Evolutionary conservation across 1,284 basidiomycete genomes (phyloP).

Genomic region (Cystobasidium slooffiae): DNA sequence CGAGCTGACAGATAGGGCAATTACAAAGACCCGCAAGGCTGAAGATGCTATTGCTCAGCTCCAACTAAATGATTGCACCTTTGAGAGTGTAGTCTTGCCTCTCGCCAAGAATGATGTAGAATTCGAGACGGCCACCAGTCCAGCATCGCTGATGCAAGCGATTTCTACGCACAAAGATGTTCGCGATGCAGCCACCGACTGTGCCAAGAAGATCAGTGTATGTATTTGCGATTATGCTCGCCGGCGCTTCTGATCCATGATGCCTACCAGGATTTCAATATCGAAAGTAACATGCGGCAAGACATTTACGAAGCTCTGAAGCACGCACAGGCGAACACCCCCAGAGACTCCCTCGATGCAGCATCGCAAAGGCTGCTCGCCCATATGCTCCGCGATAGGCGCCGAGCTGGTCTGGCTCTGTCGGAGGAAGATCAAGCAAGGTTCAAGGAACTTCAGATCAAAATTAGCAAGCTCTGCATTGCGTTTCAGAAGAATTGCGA

Average conservation of each 20-base stretch:
- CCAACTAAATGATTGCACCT: slow-evolving; percentile 63
- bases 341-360: slow-evolving; percentile 62
- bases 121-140: slow-evolving; percentile 64
- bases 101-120: slow-evolving; percentile 67
- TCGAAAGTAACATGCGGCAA: slow-evolving; percentile 73
- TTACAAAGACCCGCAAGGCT: slow-evolving; percentile 64
- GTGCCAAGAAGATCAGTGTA: slow-evolving; percentile 67
- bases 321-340: slow-evolving; percentile 70
- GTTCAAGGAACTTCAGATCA: slow-evolving; percentile 62
- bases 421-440: slow-evolving; percentile 66
- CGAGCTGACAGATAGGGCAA: slow-evolving; percentile 65
- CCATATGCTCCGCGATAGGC: slow-evolving; percentile 75
- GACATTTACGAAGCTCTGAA: slow-evolving; percentile 75
- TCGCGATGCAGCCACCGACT: slow-evolving; percentile 72
- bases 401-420: slow-evolving; percentile 72
- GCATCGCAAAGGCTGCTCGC: slow-evolving; percentile 71
- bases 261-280: slow-evolving; percentile 63
- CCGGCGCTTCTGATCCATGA: not conserved
- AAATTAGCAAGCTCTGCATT: slow-evolving; percentile 70
- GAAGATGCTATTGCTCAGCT: slow-evolving; percentile 70
- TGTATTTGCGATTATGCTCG: slow-evolving; percentile 4
- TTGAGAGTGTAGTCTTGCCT: slow-evolving; percentile 59
- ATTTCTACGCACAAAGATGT: slow-evolving; percentile 72
- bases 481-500: slow-evolving; percentile 83
- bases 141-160: slow-evolving; percentile 75